Conservation (phyloP, 768 basidiomycete genomes). For the Solioccasus polychromus region DNA sequence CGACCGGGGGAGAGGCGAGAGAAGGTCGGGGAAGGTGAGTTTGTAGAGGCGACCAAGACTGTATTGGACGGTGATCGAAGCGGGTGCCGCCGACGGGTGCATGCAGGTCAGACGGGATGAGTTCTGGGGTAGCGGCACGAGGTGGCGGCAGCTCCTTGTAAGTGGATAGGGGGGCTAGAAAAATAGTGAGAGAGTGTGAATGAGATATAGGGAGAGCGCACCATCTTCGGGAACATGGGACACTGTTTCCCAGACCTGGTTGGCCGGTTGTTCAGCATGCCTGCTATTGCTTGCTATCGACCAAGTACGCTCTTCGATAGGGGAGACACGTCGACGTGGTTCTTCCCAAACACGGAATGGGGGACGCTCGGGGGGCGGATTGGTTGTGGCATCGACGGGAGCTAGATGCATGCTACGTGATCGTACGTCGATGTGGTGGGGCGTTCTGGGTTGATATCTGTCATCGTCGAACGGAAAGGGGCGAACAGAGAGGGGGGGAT, state of each 20-base stretch:
- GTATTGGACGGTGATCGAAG: constrained; percentile 1
- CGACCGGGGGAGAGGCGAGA: constrained; percentile 7
- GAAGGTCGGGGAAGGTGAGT: not conserved
- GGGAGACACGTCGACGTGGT: constrained; percentile 13
- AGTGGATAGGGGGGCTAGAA: not conserved
- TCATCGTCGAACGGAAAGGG: constrained; percentile 8
- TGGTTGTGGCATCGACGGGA: not conserved
- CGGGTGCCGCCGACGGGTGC: not conserved
- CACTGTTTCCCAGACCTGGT: not conserved
- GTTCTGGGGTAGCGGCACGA: not conserved
- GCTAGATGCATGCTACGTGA: constrained; percentile 5
- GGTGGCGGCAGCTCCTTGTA: not conserved
- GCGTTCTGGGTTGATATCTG: not conserved
- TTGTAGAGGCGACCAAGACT: not conserved
- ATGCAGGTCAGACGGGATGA: not conserved
- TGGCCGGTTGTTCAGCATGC: not conserved
- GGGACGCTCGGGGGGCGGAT: constrained; percentile 14
- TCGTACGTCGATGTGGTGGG: constrained; percentile 1
- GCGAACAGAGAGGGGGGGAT: not conserved
- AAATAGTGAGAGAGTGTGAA: not conserved
- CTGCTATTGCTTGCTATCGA: not conserved
- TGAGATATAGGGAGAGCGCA: constrained; percentile 12
- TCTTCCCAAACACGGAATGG: constrained; percentile 31
- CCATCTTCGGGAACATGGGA: constrained; percentile 3
- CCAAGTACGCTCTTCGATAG: not conserved